Evolutionary conservation across 257 asterid genomes (phyloP).

Genomic region (Solanum chilense): DNA sequence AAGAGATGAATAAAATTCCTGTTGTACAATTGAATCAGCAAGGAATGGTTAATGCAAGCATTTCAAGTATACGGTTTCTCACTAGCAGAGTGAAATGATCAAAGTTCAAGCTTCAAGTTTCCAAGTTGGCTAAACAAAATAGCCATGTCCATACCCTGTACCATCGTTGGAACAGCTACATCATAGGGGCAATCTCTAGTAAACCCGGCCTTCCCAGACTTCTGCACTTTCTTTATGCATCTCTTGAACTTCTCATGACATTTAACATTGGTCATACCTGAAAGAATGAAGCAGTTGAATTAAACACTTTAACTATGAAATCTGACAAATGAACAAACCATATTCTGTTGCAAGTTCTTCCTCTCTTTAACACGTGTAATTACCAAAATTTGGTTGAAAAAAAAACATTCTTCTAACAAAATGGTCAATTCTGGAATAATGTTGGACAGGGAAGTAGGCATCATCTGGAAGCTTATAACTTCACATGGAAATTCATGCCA

Average conservation of each 20-base stretch:
- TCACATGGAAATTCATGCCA: background rate
- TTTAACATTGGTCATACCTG: slow-evolving; percentile 62
- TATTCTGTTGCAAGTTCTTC: background rate
- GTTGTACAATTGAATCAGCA: background rate
- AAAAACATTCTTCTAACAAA: background rate
- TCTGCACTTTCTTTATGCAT: slow-evolving; percentile 66
- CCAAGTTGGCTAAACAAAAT: slow-evolving; percentile 71
- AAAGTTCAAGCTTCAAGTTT: slow-evolving; percentile 45
- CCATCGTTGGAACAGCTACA: slow-evolving; percentile 78
- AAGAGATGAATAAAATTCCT: background rate
- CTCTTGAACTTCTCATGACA: slow-evolving; percentile 85
- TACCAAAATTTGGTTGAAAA: background rate
- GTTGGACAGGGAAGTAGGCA: background rate
- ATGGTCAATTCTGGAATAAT: background rate
- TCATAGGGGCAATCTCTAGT: slow-evolving; percentile 56
- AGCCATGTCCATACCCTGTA: slow-evolving; percentile 81
- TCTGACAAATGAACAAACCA: background rate
- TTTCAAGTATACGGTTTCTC: background rate
- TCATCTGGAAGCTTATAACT: background rate
- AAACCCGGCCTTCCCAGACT: slow-evolving; percentile 73
- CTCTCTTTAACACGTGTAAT: background rate
- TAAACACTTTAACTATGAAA: background rate
- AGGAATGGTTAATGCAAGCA: background rate
- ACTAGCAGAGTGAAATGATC: background rate
- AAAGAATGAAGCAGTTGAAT: background rate